Evolutionary conservation across 441 rosid genomes (phyloP), one percentile per base, ranked within the genome.

Genomic region (Raphanus hybrid): DNA sequence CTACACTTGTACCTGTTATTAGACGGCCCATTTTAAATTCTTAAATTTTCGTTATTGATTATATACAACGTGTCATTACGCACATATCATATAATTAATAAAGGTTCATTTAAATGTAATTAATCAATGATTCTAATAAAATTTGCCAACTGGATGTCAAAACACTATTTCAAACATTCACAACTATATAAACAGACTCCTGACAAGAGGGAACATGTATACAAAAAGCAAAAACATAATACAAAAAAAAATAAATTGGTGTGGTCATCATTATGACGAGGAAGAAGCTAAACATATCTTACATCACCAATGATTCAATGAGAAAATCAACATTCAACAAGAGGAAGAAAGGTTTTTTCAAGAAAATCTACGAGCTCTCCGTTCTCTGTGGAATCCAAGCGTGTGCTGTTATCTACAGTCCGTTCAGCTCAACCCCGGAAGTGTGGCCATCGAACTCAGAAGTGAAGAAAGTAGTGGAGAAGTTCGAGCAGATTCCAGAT

Each of bases 281-380:
- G 52, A 86, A 80, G 87, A 92, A 84, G 82, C 85, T 90, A 77
- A 87, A 87, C 59, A 85, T 90, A 27, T 80, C 86, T 2, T 89
- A 71, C 77, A 89, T 92, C 7, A 1, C 55, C 16, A 85, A 84
- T 48, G 91, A 87, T 23, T 54, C 92, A 12, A 69, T 83, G 35
- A 87, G 92, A 39, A 91, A 82, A 69, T 77, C 86, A 15, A 85
- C 91, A 1, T 90, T 76, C 76, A 86, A 84, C 74, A 90, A 89
- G 74, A 85, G 95, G 64, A 89, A 89, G 84, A 86, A 77, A 62
- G 93, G 91, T 0, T 37, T 90, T 18, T 1, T 90, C 71, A 88
- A 88, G 78, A 91, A 90, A 66, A 82, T 86, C 74, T 69, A 78
- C 5, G 90, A 91, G 79, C 69, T 91, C 5, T 79, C 85, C 15